These are phyloP conservation scores for Mikania micrantha DNA, from an alignment of 129 eudicot species.

Conservation along the genomic window DNA sequence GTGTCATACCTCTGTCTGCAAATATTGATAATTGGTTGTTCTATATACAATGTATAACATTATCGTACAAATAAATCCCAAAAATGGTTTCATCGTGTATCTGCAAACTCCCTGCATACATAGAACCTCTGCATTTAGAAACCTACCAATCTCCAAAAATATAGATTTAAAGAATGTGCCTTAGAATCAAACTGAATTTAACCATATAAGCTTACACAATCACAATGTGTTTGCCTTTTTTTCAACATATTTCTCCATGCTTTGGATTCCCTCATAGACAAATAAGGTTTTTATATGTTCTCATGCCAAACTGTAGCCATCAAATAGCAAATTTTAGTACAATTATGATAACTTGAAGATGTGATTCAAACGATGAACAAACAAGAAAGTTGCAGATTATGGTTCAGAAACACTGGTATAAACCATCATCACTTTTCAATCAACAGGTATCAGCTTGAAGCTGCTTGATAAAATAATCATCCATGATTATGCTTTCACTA, in stretches of 20 bases:
- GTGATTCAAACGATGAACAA: background rate
- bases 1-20: conserved; percentile 75
- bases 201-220: conserved; percentile 46
- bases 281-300: conserved; percentile 24
- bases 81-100: conserved; percentile 60
- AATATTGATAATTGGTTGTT: conserved; percentile 80
- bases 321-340: conserved; percentile 11
- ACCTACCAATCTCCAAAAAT: background rate
- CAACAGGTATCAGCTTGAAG: conserved; percentile 2
- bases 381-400: background rate
- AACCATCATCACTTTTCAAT: no score
- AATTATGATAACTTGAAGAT: background rate
- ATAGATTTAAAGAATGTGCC: background rate
- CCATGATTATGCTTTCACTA: background rate
- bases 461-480: background rate
- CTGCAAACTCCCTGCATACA: conserved; percentile 56
- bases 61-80: conserved; percentile 67
- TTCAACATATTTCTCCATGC: conserved; percentile 62
- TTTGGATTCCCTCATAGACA: conserved; percentile 61
- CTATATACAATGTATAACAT: conserved; percentile 90
- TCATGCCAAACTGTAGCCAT: conserved; percentile 51
- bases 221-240: conserved; percentile 39
- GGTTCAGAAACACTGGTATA: background rate
- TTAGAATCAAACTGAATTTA: background rate
- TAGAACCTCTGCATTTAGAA: conserved; percentile 14